Evolutionary conservation across 192 early-diverging fungal genomes (phyloP).

Genomic region (Entrophospora sp.): DNA sequence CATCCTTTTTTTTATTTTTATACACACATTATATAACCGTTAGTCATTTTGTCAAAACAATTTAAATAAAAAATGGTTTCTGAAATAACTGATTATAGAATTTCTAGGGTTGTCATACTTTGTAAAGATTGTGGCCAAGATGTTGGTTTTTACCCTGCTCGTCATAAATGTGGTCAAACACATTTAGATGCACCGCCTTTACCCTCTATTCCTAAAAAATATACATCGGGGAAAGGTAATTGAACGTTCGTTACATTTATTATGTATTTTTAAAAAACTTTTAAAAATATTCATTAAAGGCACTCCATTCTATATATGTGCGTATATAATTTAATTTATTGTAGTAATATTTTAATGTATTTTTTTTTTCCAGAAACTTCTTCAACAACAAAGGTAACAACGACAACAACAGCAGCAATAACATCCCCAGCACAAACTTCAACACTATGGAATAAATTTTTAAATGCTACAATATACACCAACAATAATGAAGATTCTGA

Average conservation of each 20-base stretch:
- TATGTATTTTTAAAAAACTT: not conserved
- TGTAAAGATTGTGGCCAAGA: constrained; percentile 56
- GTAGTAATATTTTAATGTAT: too few species aligned
- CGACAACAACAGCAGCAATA: too few species aligned
- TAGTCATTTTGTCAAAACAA: too few species aligned
- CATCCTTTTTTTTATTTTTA: too few species aligned
- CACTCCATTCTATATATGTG: too few species aligned
- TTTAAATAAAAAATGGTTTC: too few species aligned
- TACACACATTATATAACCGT: too few species aligned
- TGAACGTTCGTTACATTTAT: not conserved
- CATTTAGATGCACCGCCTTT: constrained; percentile 23
- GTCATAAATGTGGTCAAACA: constrained; percentile 35
- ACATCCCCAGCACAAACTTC: not conserved
- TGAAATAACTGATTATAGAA: constrained; percentile 38
- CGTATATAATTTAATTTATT: too few species aligned
- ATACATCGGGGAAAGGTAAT: constrained; percentile 10
- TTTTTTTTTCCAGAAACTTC: not conserved
- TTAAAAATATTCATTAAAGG: not conserved
- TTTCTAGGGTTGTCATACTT: constrained; percentile 46
- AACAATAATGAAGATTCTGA: constrained; percentile 4
- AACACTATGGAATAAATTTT: constrained; percentile 14
- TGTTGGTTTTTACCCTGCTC: constrained; percentile 51
- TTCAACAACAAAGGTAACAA: not conserved
- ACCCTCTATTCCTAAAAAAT: constrained; percentile 29
- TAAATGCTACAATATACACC: not conserved